Evolutionary conservation across 2,329 filamentous ascomycete genomes (phyloP), one percentile per base, ranked within the genome.

Genomic region (Setomelanomma holmii): DNA sequence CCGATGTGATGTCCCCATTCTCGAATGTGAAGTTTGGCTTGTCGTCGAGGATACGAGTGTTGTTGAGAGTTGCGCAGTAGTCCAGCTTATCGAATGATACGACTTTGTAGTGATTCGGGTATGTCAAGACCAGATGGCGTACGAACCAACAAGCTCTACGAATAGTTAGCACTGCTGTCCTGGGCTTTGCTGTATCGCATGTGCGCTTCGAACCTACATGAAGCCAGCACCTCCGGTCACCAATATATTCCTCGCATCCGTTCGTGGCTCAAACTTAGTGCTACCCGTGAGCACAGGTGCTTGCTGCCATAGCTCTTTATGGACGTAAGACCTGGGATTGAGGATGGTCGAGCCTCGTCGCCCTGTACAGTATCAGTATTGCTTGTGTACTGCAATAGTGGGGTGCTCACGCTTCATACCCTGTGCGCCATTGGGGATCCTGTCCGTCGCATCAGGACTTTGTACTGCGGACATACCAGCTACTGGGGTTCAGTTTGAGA

Each of bases 31-130:
- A 95, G 75, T 93, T 93, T 48, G 82, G 79, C 62, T 82, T 83
- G 56, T 82, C 81, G 64, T 89, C 83, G 42, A 93, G 82, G 44
- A 84, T 80, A 39, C 86, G 82, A 3, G 89, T 91, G 75, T 93
- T 95, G 78, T 92, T 91, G 62, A 91, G 79, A 6, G 89, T 89
- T 6, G 90, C 84, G 76, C 89, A 92, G 76, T 92, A 91, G 72
- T 93, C 90, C 53, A 93, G 81, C 75, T 93, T 93, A 77, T 95
- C 90, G 67, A 93, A 91, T 27, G 88, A 93, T 44, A 93, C 81
- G 57, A 93, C 84, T 67, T 89, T 90, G 80, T 95, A 95, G 58
- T 84, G 81, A 35, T 86, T 72, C 3, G 88, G 84, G 68, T 93
- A 93, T 27, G 87, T 90, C 51, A 90, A 76, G 10, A 86, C 86